phyloP scores from a whole-genome alignment of 768 basidiomycete species.

The Termitomyces sp. region DNA sequence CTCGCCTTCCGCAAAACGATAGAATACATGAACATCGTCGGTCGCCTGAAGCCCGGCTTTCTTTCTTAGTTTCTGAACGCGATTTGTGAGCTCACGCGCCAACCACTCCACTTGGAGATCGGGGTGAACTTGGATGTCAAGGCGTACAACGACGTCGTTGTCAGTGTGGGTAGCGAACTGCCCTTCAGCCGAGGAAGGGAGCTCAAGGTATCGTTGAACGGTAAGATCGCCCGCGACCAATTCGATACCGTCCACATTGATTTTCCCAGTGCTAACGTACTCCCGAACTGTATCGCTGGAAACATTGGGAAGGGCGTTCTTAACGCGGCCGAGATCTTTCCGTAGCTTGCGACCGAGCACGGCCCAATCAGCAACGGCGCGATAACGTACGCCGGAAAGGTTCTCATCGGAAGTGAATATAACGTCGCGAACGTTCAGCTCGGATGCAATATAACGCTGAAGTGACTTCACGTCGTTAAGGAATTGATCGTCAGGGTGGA shows the following conservation, averaged over 20 bases:
- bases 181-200: constrained; percentile 54
- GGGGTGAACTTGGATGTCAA: constrained; percentile 85
- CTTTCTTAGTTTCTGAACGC: constrained; percentile 93
- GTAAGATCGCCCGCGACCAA: constrained; percentile 88
- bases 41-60: constrained; percentile 94
- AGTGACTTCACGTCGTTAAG: constrained; percentile 82
- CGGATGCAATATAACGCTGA: constrained; percentile 86
- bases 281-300: constrained; percentile 79
- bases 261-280: constrained; percentile 70
- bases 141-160: constrained; percentile 90
- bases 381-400: constrained; percentile 84
- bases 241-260: constrained; percentile 86
- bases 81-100: constrained; percentile 85
- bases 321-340: constrained; percentile 86
- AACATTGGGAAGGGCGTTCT: constrained; percentile 79
- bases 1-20: constrained; percentile 67
- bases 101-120: constrained; percentile 88
- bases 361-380: constrained; percentile 92
- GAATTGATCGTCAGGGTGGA: constrained; percentile 85
- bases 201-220: constrained; percentile 88
- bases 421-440: constrained; percentile 92
- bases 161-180: constrained; percentile 85
- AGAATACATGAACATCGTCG: constrained; percentile 89
- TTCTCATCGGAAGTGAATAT: constrained; percentile 87
- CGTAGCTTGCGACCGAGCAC: constrained; percentile 91